Evolutionary conservation across 352 stramenopile species (phyloP).

Genomic region (Phytophthora europaea): DNA sequence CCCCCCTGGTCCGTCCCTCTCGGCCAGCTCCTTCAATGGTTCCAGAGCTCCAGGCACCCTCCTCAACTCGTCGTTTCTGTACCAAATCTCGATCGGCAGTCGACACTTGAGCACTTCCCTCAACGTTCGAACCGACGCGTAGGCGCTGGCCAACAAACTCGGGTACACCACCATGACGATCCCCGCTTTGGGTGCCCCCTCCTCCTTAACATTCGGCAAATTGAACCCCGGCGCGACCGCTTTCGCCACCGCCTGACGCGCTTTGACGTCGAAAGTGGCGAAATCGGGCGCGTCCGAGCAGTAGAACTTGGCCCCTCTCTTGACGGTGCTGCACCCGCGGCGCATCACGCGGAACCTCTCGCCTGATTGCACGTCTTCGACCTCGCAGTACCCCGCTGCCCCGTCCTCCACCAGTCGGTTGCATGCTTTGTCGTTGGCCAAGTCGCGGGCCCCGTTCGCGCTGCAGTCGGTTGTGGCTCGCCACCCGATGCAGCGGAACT

Average conservation of each 20-base stretch:
- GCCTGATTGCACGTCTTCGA: conserved; percentile 42
- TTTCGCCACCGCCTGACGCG: conserved; percentile 25
- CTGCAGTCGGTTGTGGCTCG: conserved; percentile 29
- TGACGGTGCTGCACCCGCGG: conserved; percentile 40
- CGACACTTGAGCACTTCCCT: conserved; percentile 45
- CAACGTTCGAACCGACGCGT: conserved; percentile 50
- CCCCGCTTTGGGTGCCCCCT: conserved; percentile 17
- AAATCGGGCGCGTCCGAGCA: conserved; percentile 60
- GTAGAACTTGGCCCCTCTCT: conserved; percentile 46
- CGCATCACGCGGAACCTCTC: conserved; percentile 45
- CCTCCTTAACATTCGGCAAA: conserved; percentile 24
- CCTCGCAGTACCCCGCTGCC: conserved; percentile 28
- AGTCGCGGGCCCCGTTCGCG: conserved; percentile 20
- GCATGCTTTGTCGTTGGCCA: conserved; percentile 32
- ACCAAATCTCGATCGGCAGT: conserved; percentile 68
- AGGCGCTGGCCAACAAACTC: conserved; percentile 49
- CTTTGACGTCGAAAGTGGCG: conserved; percentile 43
- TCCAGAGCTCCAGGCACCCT: conserved; percentile 14
- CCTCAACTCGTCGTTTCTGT: conserved; percentile 35
- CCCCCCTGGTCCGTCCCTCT: conserved; percentile 18
- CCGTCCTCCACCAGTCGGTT: conserved; percentile 26
- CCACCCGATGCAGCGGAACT: conserved; percentile 35
- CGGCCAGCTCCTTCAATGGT: conserved; percentile 32
- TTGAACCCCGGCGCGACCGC: conserved; percentile 16
- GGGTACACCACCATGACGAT: conserved; percentile 67